phyloP scores from a whole-genome alignment of 2,329 filamentous ascomycete species.

The Alternaria angustiovoidea region DNA sequence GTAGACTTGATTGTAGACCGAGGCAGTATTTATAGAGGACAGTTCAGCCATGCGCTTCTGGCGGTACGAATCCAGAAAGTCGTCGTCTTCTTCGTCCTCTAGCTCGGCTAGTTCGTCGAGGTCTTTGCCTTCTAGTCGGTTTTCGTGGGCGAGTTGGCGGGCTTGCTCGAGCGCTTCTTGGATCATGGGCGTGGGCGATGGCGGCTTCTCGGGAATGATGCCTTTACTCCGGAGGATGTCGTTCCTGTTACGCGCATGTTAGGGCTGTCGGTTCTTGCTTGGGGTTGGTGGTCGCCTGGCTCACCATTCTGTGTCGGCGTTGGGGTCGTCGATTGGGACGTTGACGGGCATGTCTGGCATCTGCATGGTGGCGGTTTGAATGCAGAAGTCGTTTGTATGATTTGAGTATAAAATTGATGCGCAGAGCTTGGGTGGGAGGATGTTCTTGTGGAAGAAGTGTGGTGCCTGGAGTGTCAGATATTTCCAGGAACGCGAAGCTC shows the following conservation, averaged over 20 bases:
- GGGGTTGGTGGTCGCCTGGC: background rate
- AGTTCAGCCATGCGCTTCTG: slow-evolving; percentile 87
- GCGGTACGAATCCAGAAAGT: slow-evolving; percentile 85
- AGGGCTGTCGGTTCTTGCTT: background rate
- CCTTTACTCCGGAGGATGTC: slow-evolving; percentile 97
- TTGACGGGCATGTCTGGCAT: slow-evolving; percentile 67
- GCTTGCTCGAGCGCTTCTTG: slow-evolving; percentile 92
- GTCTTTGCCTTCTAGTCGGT: slow-evolving; percentile 91
- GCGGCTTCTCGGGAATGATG: slow-evolving; percentile 96
- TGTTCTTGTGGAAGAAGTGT: slow-evolving; percentile 10
- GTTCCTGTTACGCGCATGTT: slow-evolving; percentile 70
- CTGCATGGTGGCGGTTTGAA: slow-evolving; percentile 35
- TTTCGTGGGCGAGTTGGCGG: slow-evolving; percentile 84
- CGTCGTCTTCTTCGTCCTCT: slow-evolving; percentile 95
- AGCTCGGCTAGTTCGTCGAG: slow-evolving; percentile 92
- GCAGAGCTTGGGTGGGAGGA: background rate
- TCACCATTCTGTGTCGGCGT: slow-evolving; percentile 97
- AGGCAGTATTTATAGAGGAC: slow-evolving; percentile 74
- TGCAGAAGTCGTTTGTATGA: background rate
- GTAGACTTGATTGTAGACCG: slow-evolving; percentile 88
- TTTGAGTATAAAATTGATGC: slow-evolving; percentile 32
- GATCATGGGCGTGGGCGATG: slow-evolving; percentile 93
- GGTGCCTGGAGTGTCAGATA: slow-evolving; percentile 24
- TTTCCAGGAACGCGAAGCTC: slow-evolving; percentile 21
- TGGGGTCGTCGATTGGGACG: slow-evolving; percentile 92